A percentile compares a stretch with the other conserved stretches of the same genome.
These are phyloP conservation scores for Lindgomyces ingoldianus DNA, from an alignment of 495 filamentous ascomycete species.

Conservation along the genomic window DNA sequence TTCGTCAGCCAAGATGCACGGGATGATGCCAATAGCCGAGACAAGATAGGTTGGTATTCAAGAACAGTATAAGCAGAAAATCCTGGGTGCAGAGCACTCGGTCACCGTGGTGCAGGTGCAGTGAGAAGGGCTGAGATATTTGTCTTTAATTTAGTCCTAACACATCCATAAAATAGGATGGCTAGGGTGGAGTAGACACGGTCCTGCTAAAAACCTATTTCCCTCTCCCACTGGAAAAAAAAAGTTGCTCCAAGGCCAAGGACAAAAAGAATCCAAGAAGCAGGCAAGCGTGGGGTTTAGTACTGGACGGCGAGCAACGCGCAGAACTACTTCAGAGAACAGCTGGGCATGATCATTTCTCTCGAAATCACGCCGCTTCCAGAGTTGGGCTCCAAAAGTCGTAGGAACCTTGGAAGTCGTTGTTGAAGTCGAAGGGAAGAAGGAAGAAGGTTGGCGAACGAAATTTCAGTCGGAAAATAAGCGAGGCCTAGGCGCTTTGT, in stretches of 20 bases:
- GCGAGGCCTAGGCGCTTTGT: not conserved
- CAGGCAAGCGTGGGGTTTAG: slow-evolving; percentile 38
- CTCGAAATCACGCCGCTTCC: not conserved
- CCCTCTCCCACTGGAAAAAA: slow-evolving; percentile 37
- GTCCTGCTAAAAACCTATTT: slow-evolving; percentile 42
- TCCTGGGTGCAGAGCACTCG: not conserved
- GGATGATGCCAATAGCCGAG: not conserved
- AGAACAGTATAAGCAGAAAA: not conserved
- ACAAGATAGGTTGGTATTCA: not conserved
- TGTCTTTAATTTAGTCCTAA: slow-evolving; percentile 39
- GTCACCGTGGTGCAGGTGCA: not conserved
- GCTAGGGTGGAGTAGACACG: slow-evolving; percentile 42
- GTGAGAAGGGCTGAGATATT: slow-evolving; percentile 22
- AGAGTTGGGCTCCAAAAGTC: not conserved
- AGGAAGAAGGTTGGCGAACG: not conserved
- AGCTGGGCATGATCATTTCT: not conserved
- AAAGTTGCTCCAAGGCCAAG: slow-evolving; percentile 36
- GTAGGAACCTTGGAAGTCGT: no score
- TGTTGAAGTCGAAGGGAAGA: not conserved
- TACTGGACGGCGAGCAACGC: slow-evolving; percentile 1
- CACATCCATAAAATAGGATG: slow-evolving; percentile 22
- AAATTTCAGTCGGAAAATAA: not conserved
- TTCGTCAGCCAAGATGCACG: not conserved
- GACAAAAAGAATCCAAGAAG: slow-evolving; percentile 30
- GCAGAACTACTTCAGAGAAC: not conserved